Conservation (phyloP, 805 yeast genomes). For the Yarrowia sp. region DNA sequence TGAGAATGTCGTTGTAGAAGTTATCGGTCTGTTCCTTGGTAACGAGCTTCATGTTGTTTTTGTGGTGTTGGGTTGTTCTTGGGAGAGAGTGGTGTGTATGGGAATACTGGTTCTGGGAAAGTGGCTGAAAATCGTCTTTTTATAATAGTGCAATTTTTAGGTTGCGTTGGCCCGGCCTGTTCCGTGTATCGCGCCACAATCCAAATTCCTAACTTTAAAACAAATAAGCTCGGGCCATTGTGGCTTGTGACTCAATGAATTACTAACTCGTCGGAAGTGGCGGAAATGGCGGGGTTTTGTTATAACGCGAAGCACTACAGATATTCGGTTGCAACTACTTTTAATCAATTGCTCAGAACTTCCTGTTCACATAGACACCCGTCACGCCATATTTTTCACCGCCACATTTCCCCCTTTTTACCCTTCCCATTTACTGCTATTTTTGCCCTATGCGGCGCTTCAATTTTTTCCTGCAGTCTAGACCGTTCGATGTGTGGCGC, state of each 20-base stretch:
- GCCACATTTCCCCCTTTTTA: background rate
- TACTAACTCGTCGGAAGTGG: conserved; percentile 29
- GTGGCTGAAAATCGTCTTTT: conserved; percentile 34
- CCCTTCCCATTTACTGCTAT: conserved; percentile 4
- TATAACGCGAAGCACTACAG: no score
- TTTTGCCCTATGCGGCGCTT: conserved; percentile 26
- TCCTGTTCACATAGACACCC: background rate
- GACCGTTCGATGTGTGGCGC: conserved; percentile 37
- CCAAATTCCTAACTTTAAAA: background rate
- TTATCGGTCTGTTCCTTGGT: conserved; percentile 70
- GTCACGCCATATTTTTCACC: background rate
- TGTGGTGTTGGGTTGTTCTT: conserved; percentile 3
- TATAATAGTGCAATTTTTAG: conserved; percentile 12
- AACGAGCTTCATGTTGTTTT: conserved; percentile 66
- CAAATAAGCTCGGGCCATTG: background rate
- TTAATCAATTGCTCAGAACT: background rate
- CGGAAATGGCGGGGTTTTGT: conserved; percentile 11
- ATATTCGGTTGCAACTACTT: background rate
- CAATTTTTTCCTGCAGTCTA: conserved; percentile 22
- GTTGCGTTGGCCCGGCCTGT: conserved; percentile 33
- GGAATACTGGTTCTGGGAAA: conserved; percentile 11
- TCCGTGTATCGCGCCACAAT: conserved; percentile 38
- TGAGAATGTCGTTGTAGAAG: conserved; percentile 63
- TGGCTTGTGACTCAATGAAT: conserved; percentile 32
- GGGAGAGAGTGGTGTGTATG: conserved; percentile 2